Percentiles rank a stretch among this genome's conserved stretches.
Conservation (phyloP, 257 asterid species). For the Solanum bulbocastanum region DNA sequence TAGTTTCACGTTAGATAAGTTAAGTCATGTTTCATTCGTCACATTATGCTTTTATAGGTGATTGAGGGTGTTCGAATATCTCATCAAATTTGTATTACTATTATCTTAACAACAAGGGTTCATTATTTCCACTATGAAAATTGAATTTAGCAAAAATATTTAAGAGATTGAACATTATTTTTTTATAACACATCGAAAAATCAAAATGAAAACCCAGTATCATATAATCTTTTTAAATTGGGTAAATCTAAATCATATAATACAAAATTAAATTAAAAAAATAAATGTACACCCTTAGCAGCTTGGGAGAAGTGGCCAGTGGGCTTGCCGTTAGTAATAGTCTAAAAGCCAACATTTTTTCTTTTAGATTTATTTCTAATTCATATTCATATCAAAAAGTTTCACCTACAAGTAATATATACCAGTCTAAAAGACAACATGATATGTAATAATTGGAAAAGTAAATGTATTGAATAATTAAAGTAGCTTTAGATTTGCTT, state of each 20-base stretch:
- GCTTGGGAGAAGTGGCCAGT: neutral
- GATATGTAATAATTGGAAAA: conserved; percentile 13
- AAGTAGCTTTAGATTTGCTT: conserved; percentile 17
- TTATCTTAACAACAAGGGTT: neutral
- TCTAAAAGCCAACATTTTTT: neutral
- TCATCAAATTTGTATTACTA: neutral
- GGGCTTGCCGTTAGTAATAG: neutral
- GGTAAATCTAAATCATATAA: neutral
- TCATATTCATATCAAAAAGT: rapidly evolving
- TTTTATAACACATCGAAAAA: neutral
- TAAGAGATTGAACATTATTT: neutral
- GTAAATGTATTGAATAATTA: conserved; percentile 3
- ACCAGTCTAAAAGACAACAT: conserved; percentile 7
- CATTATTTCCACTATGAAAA: neutral
- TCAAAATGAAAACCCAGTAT: neutral
- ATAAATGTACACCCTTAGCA: neutral
- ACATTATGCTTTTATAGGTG: neutral
- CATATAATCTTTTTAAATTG: neutral
- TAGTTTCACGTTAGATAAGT: neutral
- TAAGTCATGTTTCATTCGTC: neutral
- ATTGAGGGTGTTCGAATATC: neutral
- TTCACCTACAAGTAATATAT: no score
- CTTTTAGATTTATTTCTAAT: neutral
- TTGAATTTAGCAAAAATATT: neutral
- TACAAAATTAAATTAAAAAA: neutral